Evolutionary conservation across 352 stramenopile species (phyloP), one percentile per base, ranked within the genome.

Genomic region (Pythium phragmiticola): DNA sequence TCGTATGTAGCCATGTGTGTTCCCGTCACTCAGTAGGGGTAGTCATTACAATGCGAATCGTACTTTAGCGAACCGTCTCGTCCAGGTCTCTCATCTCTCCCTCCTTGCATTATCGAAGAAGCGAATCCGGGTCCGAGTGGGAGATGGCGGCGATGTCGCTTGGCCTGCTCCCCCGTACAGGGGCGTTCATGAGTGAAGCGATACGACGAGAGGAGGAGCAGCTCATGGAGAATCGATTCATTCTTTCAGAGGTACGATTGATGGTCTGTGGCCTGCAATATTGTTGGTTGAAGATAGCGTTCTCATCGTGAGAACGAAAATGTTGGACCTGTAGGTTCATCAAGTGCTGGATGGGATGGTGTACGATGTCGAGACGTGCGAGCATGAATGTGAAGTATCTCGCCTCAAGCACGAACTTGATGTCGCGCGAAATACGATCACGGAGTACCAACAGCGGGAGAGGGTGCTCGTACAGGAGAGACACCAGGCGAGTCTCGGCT

Each of bases 281-380:
- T 37, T 8, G 14, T 17, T 3, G 54, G 3, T 60, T 37, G 17
- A 50, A 41, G 54, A 59, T 39, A 4, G 3, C 30, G 33, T 37
- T 28, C 19, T 39, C n/a, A 46, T 33, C 6, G 9, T 3, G 17
- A 33, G 39, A 50, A 19, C 49, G 8, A 5, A 7, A 19, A 9
- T 41, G 23, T 14, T 55, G 7, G 23, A 59, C 14, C 37, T 4
- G 14, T 39, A 92, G 80, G 80, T 92, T 37, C 74, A 86, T 49
- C 70, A 57, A 37, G 76, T 92, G 42, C 73, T 94, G 45, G 77
- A 87, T 41, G 85, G 92, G 63, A 92, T 94, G 76, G 81, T 94
- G 21, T 89, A 88, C 65, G 85, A 94, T 60, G 73, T 94, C n/a
- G 85, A 92, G 65, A 84, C 57, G 43, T 87, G 68, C 30, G 81